phyloP scores from a whole-genome alignment of 2,329 filamentous ascomycete genomes.

The Penicillium concentricum region DNA sequence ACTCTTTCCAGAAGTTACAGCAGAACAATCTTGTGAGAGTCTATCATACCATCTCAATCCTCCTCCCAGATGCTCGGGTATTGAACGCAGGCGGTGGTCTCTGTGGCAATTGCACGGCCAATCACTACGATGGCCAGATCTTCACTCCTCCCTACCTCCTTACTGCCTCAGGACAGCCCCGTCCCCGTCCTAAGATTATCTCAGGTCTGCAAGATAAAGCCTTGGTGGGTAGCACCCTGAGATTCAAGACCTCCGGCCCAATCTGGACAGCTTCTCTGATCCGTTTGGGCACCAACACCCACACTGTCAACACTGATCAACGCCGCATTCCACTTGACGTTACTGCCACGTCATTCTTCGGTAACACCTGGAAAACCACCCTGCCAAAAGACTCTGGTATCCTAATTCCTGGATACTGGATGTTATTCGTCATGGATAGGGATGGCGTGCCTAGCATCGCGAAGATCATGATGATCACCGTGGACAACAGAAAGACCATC shows the following conservation, averaged over 20 bases:
- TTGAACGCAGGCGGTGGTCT: constrained; percentile 55
- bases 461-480: constrained; percentile 4
- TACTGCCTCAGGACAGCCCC: constrained; percentile 40
- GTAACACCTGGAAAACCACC: constrained; percentile 11
- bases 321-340: constrained; percentile 49
- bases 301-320: constrained; percentile 60
- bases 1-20: constrained; percentile 37
- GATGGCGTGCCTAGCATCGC: constrained; percentile 1
- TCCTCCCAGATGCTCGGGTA: constrained; percentile 53
- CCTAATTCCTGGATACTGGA: constrained; percentile 54
- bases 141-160: constrained; percentile 59
- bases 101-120: constrained; percentile 48
- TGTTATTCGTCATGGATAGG: constrained; percentile 49
- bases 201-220: constrained; percentile 20
- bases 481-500: not conserved
- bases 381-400: constrained; percentile 52
- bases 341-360: not conserved
- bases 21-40: constrained; percentile 24
- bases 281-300: constrained; percentile 52
- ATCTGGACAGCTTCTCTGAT: constrained; percentile 43
- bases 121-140: constrained; percentile 58
- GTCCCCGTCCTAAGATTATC: constrained; percentile 46
- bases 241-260: constrained; percentile 42
- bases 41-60: constrained; percentile 53
- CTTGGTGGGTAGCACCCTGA: constrained; percentile 45